Percentiles rank a stretch among this genome's conserved stretches.
Evolutionary conservation across 2,329 filamentous ascomycete species (phyloP).

Genomic region (Diaporthe sp.): DNA sequence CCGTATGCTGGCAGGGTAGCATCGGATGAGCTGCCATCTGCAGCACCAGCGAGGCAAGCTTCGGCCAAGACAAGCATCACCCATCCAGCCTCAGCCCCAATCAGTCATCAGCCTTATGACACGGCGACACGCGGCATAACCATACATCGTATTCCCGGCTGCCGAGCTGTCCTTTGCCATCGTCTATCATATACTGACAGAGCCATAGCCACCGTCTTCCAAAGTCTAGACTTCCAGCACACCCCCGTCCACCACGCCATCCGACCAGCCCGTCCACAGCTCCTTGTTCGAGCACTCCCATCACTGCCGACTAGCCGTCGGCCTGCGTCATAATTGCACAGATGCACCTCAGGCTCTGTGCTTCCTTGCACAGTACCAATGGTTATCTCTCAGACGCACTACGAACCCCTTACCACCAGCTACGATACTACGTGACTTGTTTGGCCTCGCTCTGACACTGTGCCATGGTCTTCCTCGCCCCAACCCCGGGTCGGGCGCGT

Average conservation of each 20-base stretch:
- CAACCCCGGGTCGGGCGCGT: background rate
- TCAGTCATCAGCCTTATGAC: constrained; percentile 18
- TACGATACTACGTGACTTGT: too few species aligned
- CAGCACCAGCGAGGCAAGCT: constrained; percentile 6
- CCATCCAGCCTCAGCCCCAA: constrained; percentile 11
- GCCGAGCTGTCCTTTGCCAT: background rate
- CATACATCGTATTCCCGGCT: background rate
- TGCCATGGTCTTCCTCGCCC: background rate
- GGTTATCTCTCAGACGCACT: background rate
- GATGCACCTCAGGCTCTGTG: background rate
- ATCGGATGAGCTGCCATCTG: constrained; percentile 18
- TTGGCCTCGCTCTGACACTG: background rate
- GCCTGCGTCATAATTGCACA: constrained; percentile 26
- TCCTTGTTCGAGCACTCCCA: constrained; percentile 2
- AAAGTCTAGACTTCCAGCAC: background rate
- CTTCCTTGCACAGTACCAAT: background rate
- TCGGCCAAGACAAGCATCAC: background rate
- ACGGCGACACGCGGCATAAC: constrained; percentile 18
- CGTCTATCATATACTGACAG: background rate
- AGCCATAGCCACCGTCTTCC: background rate
- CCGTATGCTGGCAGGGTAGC: background rate
- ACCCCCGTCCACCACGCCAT: background rate
- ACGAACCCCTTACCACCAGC: background rate
- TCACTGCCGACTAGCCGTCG: constrained; percentile 9
- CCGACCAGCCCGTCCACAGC: background rate